Evolutionary conservation across 176 grass and related monocot species (phyloP), one percentile per base, ranked within the genome.

Genomic region (Hyparrhenia diplandra): DNA sequence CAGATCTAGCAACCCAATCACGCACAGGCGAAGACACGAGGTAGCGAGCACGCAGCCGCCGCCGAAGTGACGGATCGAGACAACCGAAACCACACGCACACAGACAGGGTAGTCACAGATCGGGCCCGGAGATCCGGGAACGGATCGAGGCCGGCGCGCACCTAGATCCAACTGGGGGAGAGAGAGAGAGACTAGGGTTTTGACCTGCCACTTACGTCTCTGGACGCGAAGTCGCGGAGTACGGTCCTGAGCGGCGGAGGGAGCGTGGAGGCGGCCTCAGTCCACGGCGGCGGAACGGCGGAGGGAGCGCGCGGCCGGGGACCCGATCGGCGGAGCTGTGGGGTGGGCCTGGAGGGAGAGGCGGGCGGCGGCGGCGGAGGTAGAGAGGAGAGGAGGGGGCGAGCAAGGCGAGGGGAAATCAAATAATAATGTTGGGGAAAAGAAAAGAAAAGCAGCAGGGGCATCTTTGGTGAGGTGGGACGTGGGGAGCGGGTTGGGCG

Each of bases 351-450:
- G 1, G 11, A 20, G n/a, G n/a, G n/a, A n/a, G 77, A 1, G 85
- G 82, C 51, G 64, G 69, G 71, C 76, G 71, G 87, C 12, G 71
- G 87, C 16, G 85, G 65, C 57, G 80, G 51, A 14, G 55, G 10
- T 4, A 23, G 70, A 39, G 64, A 59, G 64, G 35, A 13, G 51
- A 5, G 47, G 29, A 8, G 31, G 13, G 85, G n/a, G n/a, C n/a
- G 46, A 16, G 16, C 8, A 36, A 63, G 52, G 73, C 6, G 82
- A 27, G n/a, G n/a, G 77, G 83, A 85, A 89, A 85, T 85, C 55
- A 85, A 89, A 85, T 77, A 89, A 85, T 82, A 77, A 82, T 85
- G 81, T 28, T n/a, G 77, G 42, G 55, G 55, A 80, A 81, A 81
- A 76, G 71, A 71, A 89, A 81, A 64, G 45, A 20, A 75, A n/a